phyloP scores from a whole-genome alignment of 208 protist species.

The Tritrichomonas foetus region DNA sequence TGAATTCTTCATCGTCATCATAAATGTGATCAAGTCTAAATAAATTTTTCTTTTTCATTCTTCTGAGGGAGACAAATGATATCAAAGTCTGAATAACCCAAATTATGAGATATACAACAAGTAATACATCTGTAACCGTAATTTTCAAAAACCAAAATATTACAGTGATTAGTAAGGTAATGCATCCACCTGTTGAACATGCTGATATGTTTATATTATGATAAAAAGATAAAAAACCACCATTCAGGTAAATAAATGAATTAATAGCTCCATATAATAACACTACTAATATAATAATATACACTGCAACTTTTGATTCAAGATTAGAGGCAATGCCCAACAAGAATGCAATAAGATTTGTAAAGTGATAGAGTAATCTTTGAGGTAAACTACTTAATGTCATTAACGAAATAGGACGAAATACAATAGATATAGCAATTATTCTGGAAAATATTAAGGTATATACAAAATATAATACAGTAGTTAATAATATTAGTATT shows the following conservation, averaged over 20 bases:
- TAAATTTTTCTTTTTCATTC: neutral
- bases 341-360: neutral
- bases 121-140: neutral
- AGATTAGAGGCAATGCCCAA: neutral
- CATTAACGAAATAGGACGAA: neutral
- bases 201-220: no score
- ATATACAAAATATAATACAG: no score
- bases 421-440: no score
- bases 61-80: neutral
- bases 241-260: no score
- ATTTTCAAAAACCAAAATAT: neutral
- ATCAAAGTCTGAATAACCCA: neutral
- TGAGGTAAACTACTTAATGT: neutral
- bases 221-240: no score
- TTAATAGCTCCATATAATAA: no score
- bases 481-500: no score
- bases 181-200: neutral
- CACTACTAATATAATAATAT: no score
- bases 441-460: no score
- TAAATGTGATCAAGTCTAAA: neutral
- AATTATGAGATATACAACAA: neutral
- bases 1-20: neutral
- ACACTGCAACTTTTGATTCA: neutral
- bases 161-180: neutral
- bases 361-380: neutral